phyloP scores from a whole-genome alignment of 2,329 filamentous ascomycete genomes.

The Alternaria postmessia region DNA sequence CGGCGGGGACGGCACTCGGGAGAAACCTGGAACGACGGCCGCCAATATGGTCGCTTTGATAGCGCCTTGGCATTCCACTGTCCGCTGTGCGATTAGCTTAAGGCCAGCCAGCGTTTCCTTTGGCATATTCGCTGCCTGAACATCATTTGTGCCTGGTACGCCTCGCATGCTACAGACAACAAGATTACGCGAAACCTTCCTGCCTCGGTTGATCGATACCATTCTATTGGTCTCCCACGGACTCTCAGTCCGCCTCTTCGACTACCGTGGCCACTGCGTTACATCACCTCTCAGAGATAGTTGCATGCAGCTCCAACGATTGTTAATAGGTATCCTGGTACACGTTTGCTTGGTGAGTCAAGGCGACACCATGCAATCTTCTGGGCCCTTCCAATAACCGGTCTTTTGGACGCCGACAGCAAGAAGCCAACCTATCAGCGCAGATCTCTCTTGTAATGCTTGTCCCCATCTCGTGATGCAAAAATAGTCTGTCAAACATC shows the following conservation, averaged over 20 bases:
- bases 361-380: conserved; percentile 21
- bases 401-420: conserved; percentile 21
- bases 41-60: background rate
- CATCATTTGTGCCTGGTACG: conserved; percentile 8
- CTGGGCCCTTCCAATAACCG: conserved; percentile 23
- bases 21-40: background rate
- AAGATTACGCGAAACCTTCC: conserved; percentile 10
- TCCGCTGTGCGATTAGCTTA: background rate
- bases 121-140: conserved; percentile 3
- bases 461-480: conserved; percentile 32
- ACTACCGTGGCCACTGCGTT: conserved; percentile 17
- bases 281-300: conserved; percentile 14
- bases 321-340: conserved; percentile 22
- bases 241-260: conserved; percentile 11
- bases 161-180: conserved; percentile 9
- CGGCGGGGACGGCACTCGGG: background rate
- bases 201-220: background rate
- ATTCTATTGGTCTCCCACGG: conserved; percentile 1
- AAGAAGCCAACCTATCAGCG: conserved; percentile 22
- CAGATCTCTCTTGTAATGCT: conserved; percentile 34
- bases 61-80: conserved; percentile 3
- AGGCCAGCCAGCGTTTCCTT: conserved; percentile 3
- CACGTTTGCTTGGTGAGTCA: conserved; percentile 15
- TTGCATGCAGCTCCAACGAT: conserved; percentile 31
- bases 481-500: conserved; percentile 39